Percentiles rank a stretch among this genome's conserved stretches.
phyloP scores from a whole-genome alignment of 257 asterid genomes.

The Solanum tarapatanum region DNA sequence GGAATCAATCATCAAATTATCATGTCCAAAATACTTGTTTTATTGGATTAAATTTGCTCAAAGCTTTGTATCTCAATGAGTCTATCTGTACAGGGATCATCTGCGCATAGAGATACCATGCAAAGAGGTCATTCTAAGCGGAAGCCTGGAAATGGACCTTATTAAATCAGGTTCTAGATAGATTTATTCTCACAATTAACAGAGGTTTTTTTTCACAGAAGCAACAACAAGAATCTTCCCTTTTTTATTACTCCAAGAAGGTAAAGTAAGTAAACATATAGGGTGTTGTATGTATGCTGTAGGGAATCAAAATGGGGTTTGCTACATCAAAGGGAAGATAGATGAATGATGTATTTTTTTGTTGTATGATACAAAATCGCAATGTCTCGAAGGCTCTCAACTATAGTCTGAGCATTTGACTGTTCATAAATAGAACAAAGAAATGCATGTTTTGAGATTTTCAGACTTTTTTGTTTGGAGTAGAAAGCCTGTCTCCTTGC shows the following conservation, averaged over 20 bases:
- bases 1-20: neutral
- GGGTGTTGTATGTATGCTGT: neutral
- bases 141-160: slow-evolving; percentile 10
- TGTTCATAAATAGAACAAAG: neutral
- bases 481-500: neutral
- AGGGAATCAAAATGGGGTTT: neutral
- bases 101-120: neutral
- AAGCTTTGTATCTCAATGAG: neutral
- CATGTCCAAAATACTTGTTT: neutral
- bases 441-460: neutral
- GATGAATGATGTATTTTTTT: neutral
- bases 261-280: neutral
- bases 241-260: neutral
- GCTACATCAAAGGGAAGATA: neutral
- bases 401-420: neutral
- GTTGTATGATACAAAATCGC: neutral
- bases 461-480: neutral
- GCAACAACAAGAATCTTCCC: neutral
- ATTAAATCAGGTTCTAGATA: neutral
- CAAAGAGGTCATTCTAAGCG: slow-evolving; percentile 7
- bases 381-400: too few relatives aligned
- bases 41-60: neutral
- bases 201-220: neutral
- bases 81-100: neutral
- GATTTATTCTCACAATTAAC: neutral